Conservation (phyloP, 2,329 filamentous ascomycete species). For the Sporothrix globosa region DNA sequence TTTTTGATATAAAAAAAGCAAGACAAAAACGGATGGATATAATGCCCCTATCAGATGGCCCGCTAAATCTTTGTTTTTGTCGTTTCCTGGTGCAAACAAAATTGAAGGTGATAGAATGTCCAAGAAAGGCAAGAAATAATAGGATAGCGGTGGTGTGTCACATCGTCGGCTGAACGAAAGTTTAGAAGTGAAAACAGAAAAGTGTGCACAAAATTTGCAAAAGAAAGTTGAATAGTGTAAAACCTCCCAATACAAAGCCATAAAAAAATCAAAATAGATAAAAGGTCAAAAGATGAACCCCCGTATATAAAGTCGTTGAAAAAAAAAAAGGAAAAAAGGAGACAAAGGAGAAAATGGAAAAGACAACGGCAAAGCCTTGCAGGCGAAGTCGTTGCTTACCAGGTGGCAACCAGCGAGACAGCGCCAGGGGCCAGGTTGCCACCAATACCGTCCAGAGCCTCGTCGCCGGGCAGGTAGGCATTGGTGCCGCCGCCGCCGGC, state of each 20-base stretch:
- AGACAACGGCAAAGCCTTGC: background rate
- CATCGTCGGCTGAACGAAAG: conserved; percentile 31
- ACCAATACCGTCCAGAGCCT: conserved; percentile 44
- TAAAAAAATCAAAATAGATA: background rate
- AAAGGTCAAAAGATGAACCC: conserved; percentile 6
- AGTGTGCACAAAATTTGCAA: background rate
- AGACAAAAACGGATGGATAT: conserved; percentile 28
- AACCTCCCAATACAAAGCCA: conserved; percentile 8
- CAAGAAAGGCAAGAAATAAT: background rate
- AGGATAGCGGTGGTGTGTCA: background rate
- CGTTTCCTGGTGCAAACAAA: background rate
- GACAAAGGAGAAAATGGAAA: background rate
- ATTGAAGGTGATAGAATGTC: background rate
- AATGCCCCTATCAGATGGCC: conserved; percentile 34
- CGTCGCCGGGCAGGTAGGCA: conserved; percentile 45
- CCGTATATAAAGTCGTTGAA: conserved; percentile 23
- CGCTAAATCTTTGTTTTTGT: background rate
- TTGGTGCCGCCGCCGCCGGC: conserved; percentile 42
- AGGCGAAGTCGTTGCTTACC: conserved; percentile 24
- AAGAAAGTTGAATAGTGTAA: conserved; percentile 14
- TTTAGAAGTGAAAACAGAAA: background rate
- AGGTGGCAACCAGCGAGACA: conserved; percentile 36
- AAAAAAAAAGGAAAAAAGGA: conserved; percentile 4
- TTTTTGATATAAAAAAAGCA: conserved; percentile 14
- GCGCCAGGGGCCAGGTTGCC: conserved; percentile 42